Evolutionary conservation across 306 rosid genomes (phyloP), one percentile per base, ranked within the genome.

Genomic region (Castanospermum australe): DNA sequence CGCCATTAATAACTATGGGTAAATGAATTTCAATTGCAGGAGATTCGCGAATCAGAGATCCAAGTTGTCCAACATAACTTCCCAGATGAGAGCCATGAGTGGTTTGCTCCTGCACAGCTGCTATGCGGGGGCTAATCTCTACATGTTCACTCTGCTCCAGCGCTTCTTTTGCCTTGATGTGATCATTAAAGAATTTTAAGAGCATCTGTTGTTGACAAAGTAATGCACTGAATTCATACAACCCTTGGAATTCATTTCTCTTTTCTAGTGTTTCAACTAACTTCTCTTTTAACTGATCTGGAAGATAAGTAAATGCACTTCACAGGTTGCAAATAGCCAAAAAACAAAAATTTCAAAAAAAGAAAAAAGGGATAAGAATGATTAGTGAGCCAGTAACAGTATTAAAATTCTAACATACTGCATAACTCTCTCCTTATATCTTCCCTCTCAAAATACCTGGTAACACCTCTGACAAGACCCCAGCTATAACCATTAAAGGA

Each of bases 381-480:
- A 33, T 52, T 35, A 50, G 64, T 39, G 17, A 62, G 67, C 36
- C 4, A 28, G 10, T 1, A 38, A 6, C 24, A 42, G 14, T 39
- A 5, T 30, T 18, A 9, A 38, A 73, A 14, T n/a, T 55, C 18
- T 2, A 73, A 22, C 22, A 73, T 38, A 12, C 39, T 22, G 67
- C 38, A 55, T 11, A 56, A 9, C 13, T 52, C 45, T 25, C 38
- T 65, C 15, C 6, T 14, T 4, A 35, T 2, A 13, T 35, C 38
- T 33, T 54, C 1, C n/a, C 75, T 48, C 39, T 11, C 3, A 6
- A 5, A 71, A 79, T 86, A 90, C 94, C 90, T 84, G 30, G 90
- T 86, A 78, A 90, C 86, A 32, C 90, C 90, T 86, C 92, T 78
- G 28, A 82, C 89, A 66, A 90, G 55, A 68, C 94, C 92, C 88